Evolutionary conservation across 371 early-diverging fungal species (phyloP).

Genomic region (Mucor racemosus): DNA sequence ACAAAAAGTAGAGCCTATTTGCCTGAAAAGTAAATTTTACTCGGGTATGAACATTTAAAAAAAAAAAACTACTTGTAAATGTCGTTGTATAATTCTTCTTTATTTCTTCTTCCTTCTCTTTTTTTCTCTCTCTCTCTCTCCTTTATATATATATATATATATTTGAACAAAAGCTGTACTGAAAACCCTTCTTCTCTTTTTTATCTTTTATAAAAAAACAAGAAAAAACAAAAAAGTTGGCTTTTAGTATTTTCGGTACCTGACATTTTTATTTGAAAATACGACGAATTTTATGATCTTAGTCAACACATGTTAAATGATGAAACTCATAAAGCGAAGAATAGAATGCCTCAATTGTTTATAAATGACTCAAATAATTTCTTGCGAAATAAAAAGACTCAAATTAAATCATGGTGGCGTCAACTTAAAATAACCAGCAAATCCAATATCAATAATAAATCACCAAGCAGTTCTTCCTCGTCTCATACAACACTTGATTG

Average conservation of each 20-base stretch:
- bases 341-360: conserved; percentile 20
- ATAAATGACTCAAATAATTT: not conserved
- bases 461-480: not conserved
- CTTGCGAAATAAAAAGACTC: conserved; percentile 15
- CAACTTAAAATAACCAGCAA: conserved; percentile 6
- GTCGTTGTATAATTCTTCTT: not conserved
- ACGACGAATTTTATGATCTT: not conserved
- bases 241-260: not conserved
- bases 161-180: too few species aligned
- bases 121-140: conserved; percentile 4
- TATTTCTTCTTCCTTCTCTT: conserved; percentile 9
- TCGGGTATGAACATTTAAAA: conserved; percentile 23
- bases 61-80: conserved; percentile 9
- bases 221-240: too few species aligned
- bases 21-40: conserved; percentile 29
- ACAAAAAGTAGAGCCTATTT: conserved; percentile 12
- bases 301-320: conserved; percentile 6
- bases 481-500: conserved; percentile 27
- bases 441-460: not conserved
- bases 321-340: not conserved
- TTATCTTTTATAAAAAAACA: not conserved
- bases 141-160: not conserved
- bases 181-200: not conserved
- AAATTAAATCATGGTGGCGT: conserved; percentile 30
- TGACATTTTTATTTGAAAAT: not conserved